Conservation (phyloP, 2,329 filamentous ascomycete genomes). For the Ophiosphaerella narmari region DNA sequence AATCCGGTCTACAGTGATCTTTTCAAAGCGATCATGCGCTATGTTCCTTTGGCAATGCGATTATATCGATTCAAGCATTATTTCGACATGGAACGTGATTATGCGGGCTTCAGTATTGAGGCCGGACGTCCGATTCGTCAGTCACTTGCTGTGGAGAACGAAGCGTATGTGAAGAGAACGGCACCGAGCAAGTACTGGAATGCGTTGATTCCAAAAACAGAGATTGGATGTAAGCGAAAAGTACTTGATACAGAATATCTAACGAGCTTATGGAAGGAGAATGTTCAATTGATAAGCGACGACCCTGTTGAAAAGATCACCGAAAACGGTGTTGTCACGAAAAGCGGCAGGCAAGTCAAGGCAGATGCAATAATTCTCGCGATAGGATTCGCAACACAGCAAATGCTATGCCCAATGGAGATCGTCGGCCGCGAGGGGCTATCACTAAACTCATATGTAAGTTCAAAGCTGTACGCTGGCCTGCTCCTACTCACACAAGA, state of each 20-base stretch:
- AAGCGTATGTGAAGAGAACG: constrained; percentile 50
- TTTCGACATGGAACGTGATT: constrained; percentile 52
- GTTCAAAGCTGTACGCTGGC: not conserved
- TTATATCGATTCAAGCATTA: constrained; percentile 52
- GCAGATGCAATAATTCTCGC: constrained; percentile 56
- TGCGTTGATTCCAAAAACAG: constrained; percentile 49
- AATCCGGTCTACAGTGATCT: constrained; percentile 48
- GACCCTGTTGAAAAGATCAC: constrained; percentile 50
- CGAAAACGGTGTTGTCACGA: constrained; percentile 46
- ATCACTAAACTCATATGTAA: constrained; percentile 45
- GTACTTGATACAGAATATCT: constrained; percentile 56
- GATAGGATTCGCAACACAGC: constrained; percentile 56
- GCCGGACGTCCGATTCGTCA: constrained; percentile 45
- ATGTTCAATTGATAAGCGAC: constrained; percentile 49
- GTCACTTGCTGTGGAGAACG: constrained; percentile 44
- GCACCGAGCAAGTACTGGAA: constrained; percentile 53
- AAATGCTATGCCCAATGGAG: constrained; percentile 54
- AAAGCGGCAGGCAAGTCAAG: constrained; percentile 44
- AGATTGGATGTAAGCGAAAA: constrained; percentile 56
- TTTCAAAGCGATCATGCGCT: constrained; percentile 53
- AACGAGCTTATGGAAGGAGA: constrained; percentile 48
- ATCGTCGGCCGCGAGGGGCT: constrained; percentile 52
- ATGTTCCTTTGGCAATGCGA: constrained; percentile 52
- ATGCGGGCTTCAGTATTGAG: constrained; percentile 49
- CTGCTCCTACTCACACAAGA: not conserved